Percentiles rank a stretch among this genome's conserved stretches.
Conservation (phyloP, 2,329 filamentous ascomycete species). For the Xylaria sp. region DNA sequence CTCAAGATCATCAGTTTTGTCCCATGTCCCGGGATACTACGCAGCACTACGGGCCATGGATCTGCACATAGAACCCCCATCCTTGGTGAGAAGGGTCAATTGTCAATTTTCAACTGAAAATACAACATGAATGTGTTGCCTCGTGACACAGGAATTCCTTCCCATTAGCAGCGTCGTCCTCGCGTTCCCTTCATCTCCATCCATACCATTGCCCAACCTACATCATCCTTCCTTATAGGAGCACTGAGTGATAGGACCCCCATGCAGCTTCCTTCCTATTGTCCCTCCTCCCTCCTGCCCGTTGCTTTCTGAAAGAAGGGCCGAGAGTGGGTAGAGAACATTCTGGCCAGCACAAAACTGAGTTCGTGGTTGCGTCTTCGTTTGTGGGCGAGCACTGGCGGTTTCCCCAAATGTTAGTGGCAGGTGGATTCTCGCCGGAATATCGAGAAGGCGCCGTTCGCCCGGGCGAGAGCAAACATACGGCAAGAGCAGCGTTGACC, state of each 20-base stretch:
- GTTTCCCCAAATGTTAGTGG: slow-evolving; percentile 9
- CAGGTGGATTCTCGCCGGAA: not conserved
- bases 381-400: not conserved
- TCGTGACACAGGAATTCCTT: not conserved
- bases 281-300: not conserved
- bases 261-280: not conserved
- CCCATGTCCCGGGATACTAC: too few relatives aligned
- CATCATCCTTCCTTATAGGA: not conserved
- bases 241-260: not conserved
- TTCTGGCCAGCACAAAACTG: not conserved
- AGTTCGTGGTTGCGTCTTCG: not conserved
- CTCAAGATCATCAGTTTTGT: too few relatives aligned
- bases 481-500: not conserved
- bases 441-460: not conserved
- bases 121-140: not conserved
- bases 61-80: too few relatives aligned
- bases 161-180: not conserved
- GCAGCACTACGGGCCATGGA: too few relatives aligned
- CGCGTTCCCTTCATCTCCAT: too few relatives aligned
- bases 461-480: not conserved
- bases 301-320: too few relatives aligned
- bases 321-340: not conserved
- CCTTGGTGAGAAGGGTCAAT: too few relatives aligned
- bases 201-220: too few relatives aligned
- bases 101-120: too few relatives aligned